Percentiles rank a stretch among this genome's conserved stretches.
phyloP scores from a whole-genome alignment of 2,329 filamentous ascomycete species.

The Cadophora gregata region DNA sequence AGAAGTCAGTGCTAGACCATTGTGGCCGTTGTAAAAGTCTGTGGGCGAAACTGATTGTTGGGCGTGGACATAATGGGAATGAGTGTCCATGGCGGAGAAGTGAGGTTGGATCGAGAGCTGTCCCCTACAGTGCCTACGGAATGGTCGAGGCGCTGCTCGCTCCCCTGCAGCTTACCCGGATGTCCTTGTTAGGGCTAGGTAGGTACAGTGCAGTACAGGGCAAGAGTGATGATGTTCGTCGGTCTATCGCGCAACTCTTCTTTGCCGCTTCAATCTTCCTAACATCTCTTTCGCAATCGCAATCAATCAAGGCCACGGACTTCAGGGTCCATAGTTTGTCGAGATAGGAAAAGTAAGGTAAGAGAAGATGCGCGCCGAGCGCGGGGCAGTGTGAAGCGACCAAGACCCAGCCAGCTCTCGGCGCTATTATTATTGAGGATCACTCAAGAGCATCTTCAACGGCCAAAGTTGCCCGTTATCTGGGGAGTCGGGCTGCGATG shows the following conservation, averaged over 20 bases:
- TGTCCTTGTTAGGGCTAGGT: not conserved
- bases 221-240: constrained; percentile 2
- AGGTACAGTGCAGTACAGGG: not conserved
- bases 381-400: constrained; percentile 12
- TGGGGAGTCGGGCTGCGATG: not conserved
- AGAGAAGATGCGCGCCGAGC: constrained; percentile 11
- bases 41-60: constrained; percentile 38
- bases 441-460: not conserved
- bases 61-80: constrained; percentile 26
- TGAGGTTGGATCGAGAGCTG: constrained; percentile 15
- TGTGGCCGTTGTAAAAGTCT: constrained; percentile 40
- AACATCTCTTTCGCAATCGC: constrained; percentile 13
- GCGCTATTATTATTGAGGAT: constrained; percentile 17
- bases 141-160: constrained; percentile 5
- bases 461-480: constrained; percentile 21
- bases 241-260: constrained; percentile 19
- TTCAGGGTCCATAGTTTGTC: constrained; percentile 12
- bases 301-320: not conserved
- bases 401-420: constrained; percentile 3
- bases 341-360: not conserved
- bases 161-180: not conserved
- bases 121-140: not conserved
- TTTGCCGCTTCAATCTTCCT: constrained; percentile 6
- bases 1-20: constrained; percentile 35
- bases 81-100: constrained; percentile 18